These are phyloP conservation scores for Gymnopilus junonius DNA, from an alignment of 768 basidiomycete species.

Conservation along the genomic window DNA sequence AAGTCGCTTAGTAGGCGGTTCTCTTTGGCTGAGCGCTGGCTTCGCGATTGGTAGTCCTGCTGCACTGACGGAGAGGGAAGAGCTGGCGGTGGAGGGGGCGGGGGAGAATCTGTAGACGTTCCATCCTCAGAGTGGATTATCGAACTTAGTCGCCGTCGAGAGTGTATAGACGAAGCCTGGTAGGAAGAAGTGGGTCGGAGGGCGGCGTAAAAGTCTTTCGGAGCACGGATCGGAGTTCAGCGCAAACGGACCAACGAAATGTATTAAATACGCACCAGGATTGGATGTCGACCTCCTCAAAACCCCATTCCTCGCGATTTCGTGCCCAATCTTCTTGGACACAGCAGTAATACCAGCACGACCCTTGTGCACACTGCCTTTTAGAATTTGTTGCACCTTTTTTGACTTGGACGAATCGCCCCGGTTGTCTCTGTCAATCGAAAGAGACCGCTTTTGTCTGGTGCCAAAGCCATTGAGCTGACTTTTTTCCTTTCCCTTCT, in stretches of 20 bases:
- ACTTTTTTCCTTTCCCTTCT: constrained; percentile 18
- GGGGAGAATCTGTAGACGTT: constrained; percentile 42
- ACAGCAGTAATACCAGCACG: constrained; percentile 76
- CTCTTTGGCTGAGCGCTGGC: constrained; percentile 56
- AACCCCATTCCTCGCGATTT: constrained; percentile 59
- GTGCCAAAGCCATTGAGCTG: constrained; percentile 14
- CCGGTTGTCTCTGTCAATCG: constrained; percentile 36
- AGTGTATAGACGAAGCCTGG: constrained; percentile 85
- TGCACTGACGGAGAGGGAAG: constrained; percentile 36
- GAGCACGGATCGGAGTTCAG: neutral
- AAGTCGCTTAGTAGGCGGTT: constrained; percentile 78
- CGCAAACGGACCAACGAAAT: neutral
- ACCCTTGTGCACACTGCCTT: constrained; percentile 73
- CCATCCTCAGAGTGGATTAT: constrained; percentile 43
- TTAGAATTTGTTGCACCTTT: constrained; percentile 79
- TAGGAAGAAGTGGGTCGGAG: constrained; percentile 61
- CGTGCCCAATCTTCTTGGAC: constrained; percentile 76
- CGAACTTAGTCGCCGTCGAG: constrained; percentile 63
- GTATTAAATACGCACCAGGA: constrained; percentile 54
- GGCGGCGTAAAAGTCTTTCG: constrained; percentile 69
- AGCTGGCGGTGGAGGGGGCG: constrained; percentile 50
- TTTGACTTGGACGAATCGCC: constrained; percentile 62
- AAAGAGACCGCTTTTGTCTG: constrained; percentile 42
- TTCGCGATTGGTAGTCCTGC: constrained; percentile 41
- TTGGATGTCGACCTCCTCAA: constrained; percentile 68